Evolutionary conservation across 306 rosid species (phyloP), one percentile per base, ranked within the genome.

Genomic region (Benincasa hispida): DNA sequence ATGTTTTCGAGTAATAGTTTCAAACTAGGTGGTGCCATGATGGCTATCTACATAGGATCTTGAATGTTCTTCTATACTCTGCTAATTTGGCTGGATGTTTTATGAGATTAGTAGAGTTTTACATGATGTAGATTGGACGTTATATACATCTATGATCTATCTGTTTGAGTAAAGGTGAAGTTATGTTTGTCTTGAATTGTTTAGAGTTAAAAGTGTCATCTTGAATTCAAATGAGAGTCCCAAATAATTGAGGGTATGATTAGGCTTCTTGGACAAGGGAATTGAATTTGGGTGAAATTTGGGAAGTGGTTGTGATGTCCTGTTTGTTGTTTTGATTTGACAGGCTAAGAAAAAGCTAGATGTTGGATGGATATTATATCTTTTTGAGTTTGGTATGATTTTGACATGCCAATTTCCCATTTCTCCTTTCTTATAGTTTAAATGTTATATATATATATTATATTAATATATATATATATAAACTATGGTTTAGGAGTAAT

Each of bases 311-410:
- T 72, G 76, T 30, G 61, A 72, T 28, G 76, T 72, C 76, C 9
- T 72, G 53, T 50, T 50, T 72, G 76, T 32, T 51, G 27, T 72
- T n/a, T 41, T 50, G 76, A 50, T 72, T 28, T 72, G 60, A 51
- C 76, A 28, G 30, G 57, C 8, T 69, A 11, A 69, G 75, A 69
- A 25, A 69, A 69, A 22, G 57, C 22, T 42, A 24, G 75, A 5
- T 45, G 56, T 41, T 69, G 56, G 57, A 69, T 69, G 39, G 75
- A 45, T 25, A 25, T 69, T 69, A 42, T 24, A 24, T 32, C 58
- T 15, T 9, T 72, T 48, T 28, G 58, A 72, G 76, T 51, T 72
- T 72, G 76, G 76, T 72, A 72, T 72, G 76, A 72, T 28, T 72
- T 48, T 72, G 76, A 72, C 76, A 72, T 72, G 41, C 15, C 76